Evolutionary conservation across 2,329 filamentous ascomycete genomes (phyloP), one percentile per base, ranked within the genome.

Genomic region (Incumbomyces lentus): DNA sequence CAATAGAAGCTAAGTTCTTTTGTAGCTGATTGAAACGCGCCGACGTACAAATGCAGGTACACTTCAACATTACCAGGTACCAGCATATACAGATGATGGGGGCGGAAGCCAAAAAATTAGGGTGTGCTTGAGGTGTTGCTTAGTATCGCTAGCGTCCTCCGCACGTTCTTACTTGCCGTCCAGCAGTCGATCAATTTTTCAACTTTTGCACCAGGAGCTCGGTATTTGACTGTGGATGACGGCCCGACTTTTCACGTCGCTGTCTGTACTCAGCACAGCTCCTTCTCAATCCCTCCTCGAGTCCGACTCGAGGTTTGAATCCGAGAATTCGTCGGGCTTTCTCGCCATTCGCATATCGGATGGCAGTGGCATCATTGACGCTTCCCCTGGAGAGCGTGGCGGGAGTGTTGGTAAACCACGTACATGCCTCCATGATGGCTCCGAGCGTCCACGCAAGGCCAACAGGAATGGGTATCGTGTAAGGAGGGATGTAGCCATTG

Each of bases 301-400:
- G 63, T 2, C 65, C 63, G 10, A 79, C 66, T 42, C 61, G 62
- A 36, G 75, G 68, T 49, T 64, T 58, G 57, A 79, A 79, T 14
- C 74, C 73, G 51, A 80, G 54, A 1, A 79, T 60, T 40, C 57
- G 56, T 50, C 60, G 68, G 34, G 75, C 75, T 55, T 76, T 77
- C 11, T 63, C 59, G 26, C 73, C 71, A 54, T 66, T 71, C 16
- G 72, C 70, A 64, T 78, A 80, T 44, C 73, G 63, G 40, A 68
- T 64, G 33, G 70, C 65, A 48, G 71, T 70, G 31, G 69, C 75
- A 62, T 80, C 77, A 52, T 65, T 67, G 3, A 80, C 71, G 52
- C 71, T 71, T 2, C 75, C 76, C 32, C 72, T 63, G 58, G 71
- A 72, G 42, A 80, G 58, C 12, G 67, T 71, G 3, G 65, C 63